Evolutionary conservation across 2,329 filamentous ascomycete genomes (phyloP), one percentile per base, ranked within the genome.

Genomic region (Stemphylium lycopersici): DNA sequence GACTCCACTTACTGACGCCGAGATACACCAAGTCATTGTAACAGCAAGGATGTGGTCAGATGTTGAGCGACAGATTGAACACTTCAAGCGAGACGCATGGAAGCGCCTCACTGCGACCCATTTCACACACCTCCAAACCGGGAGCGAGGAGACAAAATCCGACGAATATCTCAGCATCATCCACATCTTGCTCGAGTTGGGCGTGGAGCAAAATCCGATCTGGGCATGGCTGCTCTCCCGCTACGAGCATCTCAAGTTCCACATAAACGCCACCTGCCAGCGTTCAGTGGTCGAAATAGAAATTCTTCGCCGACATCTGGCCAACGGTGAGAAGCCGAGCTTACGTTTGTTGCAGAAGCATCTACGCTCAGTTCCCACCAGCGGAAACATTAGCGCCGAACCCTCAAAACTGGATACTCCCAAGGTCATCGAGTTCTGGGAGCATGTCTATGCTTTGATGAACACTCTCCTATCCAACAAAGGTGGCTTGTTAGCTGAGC

Each of bases 141-240:
- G 73, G 45, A 77, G 70, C 45, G 82, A 83, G 73, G 75, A 77
- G 2, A 77, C 76, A 3, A 80, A 87, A 34, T 80, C 84, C 5
- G 91, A 93, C 69, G 91, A 96, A 72, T 90, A 97, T 68, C 91
- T 97, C 86, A 91, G 96, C 70, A 81, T 97, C 42, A 98, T 99
- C 49, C 83, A 87, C 18, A 81, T 97, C 32, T 81, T 99, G 48
- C 79, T 99, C n/a, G 93, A 99, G 74, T 81, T 99, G 16, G 96
- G 95, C 6, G 92, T 96, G 2, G 90, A 96, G 8, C 92, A 98
- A 55, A 99, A 96, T 66, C 95, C 95, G 1, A 96, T 99, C 58
- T 96, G 91, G 90, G 84, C 96, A 10, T 99, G 95, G 93, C 85
- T 99, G 22, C 80, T 93, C 50, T 96, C 91, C 68, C 87, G 91